Conservation (phyloP, 2,329 filamentous ascomycete species). For the Venturia asperata region DNA sequence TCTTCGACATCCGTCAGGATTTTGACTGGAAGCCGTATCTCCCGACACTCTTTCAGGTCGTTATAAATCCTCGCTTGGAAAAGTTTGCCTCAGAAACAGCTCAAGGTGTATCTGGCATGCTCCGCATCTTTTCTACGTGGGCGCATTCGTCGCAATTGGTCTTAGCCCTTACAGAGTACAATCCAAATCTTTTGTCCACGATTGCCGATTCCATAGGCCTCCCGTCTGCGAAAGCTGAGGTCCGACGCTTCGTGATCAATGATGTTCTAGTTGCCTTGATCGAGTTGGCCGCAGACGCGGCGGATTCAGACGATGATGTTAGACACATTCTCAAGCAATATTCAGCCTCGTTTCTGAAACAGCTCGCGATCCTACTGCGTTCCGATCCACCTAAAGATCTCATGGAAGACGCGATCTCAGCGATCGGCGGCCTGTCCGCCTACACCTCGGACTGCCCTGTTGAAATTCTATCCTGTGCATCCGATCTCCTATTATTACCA, state of each 20-base stretch:
- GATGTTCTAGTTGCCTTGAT: slow-evolving; percentile 66
- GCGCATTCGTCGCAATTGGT: slow-evolving; percentile 60
- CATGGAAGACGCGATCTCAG: slow-evolving; percentile 70
- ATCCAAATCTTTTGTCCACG: slow-evolving; percentile 54
- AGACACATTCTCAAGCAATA: slow-evolving; percentile 57
- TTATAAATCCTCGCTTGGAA: slow-evolving; percentile 69
- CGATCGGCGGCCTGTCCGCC: slow-evolving; percentile 61
- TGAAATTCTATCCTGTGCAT: slow-evolving; percentile 72
- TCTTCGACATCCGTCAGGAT: slow-evolving; percentile 66
- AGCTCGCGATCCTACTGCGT: slow-evolving; percentile 47
- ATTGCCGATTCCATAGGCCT: slow-evolving; percentile 66
- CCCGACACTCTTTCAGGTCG: slow-evolving; percentile 61
- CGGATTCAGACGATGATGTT: slow-evolving; percentile 50
- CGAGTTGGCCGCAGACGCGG: slow-evolving; percentile 27
- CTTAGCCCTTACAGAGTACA: slow-evolving; percentile 60
- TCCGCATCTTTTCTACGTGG: slow-evolving; percentile 78
- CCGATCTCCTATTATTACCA: slow-evolving; percentile 79
- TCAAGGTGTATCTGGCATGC: slow-evolving; percentile 76
- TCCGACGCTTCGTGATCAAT: slow-evolving; percentile 72
- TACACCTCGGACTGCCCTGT: slow-evolving; percentile 52
- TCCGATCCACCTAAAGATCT: slow-evolving; percentile 62
- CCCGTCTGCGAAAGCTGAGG: slow-evolving; percentile 73
- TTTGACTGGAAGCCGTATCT: slow-evolving; percentile 69
- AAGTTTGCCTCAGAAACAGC: slow-evolving; percentile 79
- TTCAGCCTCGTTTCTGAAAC: slow-evolving; percentile 56